Conservation (phyloP, 805 yeast genomes). For the Lachancea cidri region DNA sequence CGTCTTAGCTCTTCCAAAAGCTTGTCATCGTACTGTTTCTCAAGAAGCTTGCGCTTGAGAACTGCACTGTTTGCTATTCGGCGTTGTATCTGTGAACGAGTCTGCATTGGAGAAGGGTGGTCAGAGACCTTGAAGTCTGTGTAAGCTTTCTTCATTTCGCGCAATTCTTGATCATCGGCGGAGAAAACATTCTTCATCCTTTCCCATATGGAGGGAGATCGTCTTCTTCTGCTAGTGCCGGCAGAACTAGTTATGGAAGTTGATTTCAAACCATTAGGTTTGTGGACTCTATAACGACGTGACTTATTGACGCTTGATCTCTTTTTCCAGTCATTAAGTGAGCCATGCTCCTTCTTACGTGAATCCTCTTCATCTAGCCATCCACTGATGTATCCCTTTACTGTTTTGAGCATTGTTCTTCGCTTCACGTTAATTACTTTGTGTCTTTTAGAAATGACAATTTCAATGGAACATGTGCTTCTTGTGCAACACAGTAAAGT, state of each 20-base stretch:
- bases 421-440: too few species aligned
- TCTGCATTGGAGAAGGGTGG: slow-evolving; percentile 2
- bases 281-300: slow-evolving; percentile 3
- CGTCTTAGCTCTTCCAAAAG: slow-evolving; percentile 24
- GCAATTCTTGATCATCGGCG: slow-evolving; percentile 18
- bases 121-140: slow-evolving; percentile 8
- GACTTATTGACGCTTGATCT: not conserved
- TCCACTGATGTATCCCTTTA: slow-evolving; percentile 3
- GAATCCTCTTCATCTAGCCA: slow-evolving; percentile 10
- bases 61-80: slow-evolving; percentile 26
- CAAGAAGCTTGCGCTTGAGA: slow-evolving; percentile 24
- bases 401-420: slow-evolving; percentile 3
- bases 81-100: slow-evolving; percentile 7
- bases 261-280: slow-evolving; percentile 1
- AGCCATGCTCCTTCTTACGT: slow-evolving; percentile 21
- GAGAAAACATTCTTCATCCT: slow-evolving; percentile 16
- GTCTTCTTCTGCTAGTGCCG: not conserved
- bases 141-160: slow-evolving; percentile 19
- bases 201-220: slow-evolving; percentile 5
- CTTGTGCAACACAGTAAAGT: too few species aligned
- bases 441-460: too few species aligned
- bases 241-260: not conserved
- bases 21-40: slow-evolving; percentile 25
- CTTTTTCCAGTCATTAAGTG: slow-evolving; percentile 11
- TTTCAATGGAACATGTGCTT: too few species aligned